Evolutionary conservation across 2,329 filamentous ascomycete species (phyloP), one percentile per base, ranked within the genome.

Genomic region (Zalaria sp.): DNA sequence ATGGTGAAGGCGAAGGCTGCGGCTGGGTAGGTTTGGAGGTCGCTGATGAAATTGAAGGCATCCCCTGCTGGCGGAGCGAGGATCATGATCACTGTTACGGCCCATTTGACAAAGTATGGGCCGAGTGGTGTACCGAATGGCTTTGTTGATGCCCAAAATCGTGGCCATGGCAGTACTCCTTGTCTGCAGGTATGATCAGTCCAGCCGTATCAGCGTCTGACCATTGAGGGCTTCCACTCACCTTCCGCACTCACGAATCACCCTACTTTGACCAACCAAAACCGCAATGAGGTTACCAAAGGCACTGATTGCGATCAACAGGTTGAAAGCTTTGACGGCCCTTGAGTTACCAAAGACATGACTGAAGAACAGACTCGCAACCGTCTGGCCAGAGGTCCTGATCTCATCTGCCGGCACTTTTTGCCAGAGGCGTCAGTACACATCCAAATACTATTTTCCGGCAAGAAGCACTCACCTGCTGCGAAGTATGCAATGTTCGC

Each of bases 31-130:
- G 69, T 65, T 32, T 67, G 57, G 1, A 83, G 59, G 49, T 73
- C 72, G 46, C 78, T 70, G 8, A 81, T 51, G 51, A 79, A 79
- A 60, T 77, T 77, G 58, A 79, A 81, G 0, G 76, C 76, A 56
- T 80, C 76, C 31, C 77, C 79, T 2, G 77, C 75, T 2, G 79
- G 79, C 31, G 79, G 77, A 0, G 75, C 77, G 2, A 82, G 62
- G 57, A 83, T 79, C 52, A 79, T 77, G 43, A 81, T 71, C 37
- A 78, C 69, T 0, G 71, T 79, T 8, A 79, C 73, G 28, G 73
- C 54, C 71, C 73, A 81, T 62, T 80, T 76, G 63, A 75, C 70
- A 45, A 77, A 75, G 2, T 79, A 66, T 38, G 72, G 76, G 25
- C 71, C 70, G 35, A 76, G 66, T 2, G 75, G 77, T 0, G 74